Evolutionary conservation across 2,329 filamentous ascomycete genomes (phyloP), one percentile per base, ranked within the genome.

Genomic region (Ophiostoma tasmaniense): DNA sequence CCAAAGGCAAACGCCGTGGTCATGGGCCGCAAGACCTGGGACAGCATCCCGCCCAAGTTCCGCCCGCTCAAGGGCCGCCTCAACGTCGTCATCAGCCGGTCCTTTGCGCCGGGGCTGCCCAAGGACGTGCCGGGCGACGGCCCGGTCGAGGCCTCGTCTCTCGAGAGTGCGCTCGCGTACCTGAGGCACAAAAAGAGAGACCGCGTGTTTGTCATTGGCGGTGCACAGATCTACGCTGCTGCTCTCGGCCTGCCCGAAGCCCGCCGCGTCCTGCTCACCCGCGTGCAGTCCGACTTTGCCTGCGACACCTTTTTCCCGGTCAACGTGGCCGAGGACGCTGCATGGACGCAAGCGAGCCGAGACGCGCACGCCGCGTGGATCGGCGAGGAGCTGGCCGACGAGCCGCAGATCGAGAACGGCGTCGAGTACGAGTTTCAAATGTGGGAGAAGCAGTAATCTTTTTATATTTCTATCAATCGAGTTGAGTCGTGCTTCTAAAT

Each of bases 21-120:
- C 74, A 99, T 99, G 95, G 95, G 95, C 71, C 90, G 95, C 76
- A 97, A 96, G 79, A 99, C 95, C 0, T 99, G 94, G 89, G 92
- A 96, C 67, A 92, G 89, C 72, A 94, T 99, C 71, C 94, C 95
- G 1, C 76, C 82, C 7, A 85, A 83, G 67, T 93, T 95, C 77
- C 85, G 93, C 2, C 95, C 95, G 22, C 83, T 99, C 42, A 89
- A 87, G 71, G 90, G 88, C 71, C 84, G 95, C 11, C 81, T 93
- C 66, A 98, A 97, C 78, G 86, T 97, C 55, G 86, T 98, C 73
- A 82, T 99, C 73, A 90, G 88, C 71, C 83, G 89, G 64, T 81
- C 82, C 17, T 78, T 81, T 70, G 68, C 69, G 37, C 73, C 6
- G 22, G 74, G 20, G 0, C 28, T 70, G 45, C 70, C 71, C 3